phyloP scores from a whole-genome alignment of 768 basidiomycete species.

The Tricholoma hemisulphureum region DNA sequence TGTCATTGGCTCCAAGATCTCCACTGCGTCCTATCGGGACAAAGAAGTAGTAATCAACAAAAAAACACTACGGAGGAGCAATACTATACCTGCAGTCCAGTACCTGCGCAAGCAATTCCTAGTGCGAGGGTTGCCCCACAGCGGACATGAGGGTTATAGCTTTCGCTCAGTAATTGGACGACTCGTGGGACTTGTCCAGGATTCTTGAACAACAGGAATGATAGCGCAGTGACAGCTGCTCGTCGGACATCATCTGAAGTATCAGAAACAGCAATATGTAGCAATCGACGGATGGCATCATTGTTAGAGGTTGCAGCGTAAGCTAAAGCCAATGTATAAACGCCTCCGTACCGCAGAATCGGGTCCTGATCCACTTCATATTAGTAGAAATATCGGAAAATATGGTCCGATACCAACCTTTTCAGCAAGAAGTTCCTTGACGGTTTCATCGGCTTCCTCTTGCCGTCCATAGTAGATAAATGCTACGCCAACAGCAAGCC shows the following conservation, averaged over 20 bases:
- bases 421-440: constrained; percentile 75
- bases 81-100: constrained; percentile 76
- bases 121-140: constrained; percentile 96
- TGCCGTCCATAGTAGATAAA: constrained; percentile 92
- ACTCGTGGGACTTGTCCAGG: constrained; percentile 94
- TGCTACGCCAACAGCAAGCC: constrained; percentile 87
- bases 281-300: constrained; percentile 81
- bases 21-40: constrained; percentile 80
- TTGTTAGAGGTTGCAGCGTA: constrained; percentile 97
- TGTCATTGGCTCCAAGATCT: constrained; percentile 96
- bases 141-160: constrained; percentile 97
- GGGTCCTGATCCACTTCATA: constrained; percentile 64
- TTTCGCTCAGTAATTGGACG: constrained; percentile 95
- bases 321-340: constrained; percentile 93
- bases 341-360: constrained; percentile 95
- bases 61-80: neutral
- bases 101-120: constrained; percentile 96
- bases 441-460: constrained; percentile 86
- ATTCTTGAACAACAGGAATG: constrained; percentile 96
- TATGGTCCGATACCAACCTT: constrained; percentile 53
- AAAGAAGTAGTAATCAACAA: neutral
- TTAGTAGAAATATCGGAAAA: neutral
- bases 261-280: constrained; percentile 97
- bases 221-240: constrained; percentile 93
- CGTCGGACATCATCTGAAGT: constrained; percentile 96